A percentile compares a stretch with the other conserved stretches of the same genome.
phyloP scores from a whole-genome alignment of 2,329 filamentous ascomycete species.

The Arthroderma sp. region DNA sequence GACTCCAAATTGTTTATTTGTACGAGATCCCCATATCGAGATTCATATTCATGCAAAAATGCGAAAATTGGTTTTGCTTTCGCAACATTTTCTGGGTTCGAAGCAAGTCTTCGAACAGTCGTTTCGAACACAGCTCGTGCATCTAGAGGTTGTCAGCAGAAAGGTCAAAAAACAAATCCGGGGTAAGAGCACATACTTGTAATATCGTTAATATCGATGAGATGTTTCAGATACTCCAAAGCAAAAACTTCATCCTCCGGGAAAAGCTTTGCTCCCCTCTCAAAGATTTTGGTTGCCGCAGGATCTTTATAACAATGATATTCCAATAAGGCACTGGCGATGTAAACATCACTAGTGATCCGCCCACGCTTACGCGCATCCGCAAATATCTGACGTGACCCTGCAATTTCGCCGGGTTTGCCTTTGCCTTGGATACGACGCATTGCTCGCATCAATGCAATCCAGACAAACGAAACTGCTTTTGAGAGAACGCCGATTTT shows the following conservation, averaged over 20 bases:
- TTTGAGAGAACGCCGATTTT: constrained; percentile 68
- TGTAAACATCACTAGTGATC: constrained; percentile 87
- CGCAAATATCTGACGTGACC: constrained; percentile 76
- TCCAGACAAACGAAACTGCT: constrained; percentile 88
- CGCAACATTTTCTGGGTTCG: constrained; percentile 58
- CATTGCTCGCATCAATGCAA: constrained; percentile 85
- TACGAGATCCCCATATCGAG: constrained; percentile 79
- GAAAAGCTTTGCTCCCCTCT: constrained; percentile 84
- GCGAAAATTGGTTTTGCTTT: constrained; percentile 77
- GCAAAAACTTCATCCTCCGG: constrained; percentile 86
- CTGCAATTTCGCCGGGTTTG: constrained; percentile 55
- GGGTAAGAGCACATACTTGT: constrained; percentile 54
- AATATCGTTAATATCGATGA: constrained; percentile 82
- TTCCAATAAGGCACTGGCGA: constrained; percentile 84
- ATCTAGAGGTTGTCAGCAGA: constrained; percentile 43
- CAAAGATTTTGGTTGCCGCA: constrained; percentile 88
- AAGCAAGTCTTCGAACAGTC: constrained; percentile 67
- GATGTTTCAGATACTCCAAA: constrained; percentile 88
- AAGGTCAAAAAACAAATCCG: neutral
- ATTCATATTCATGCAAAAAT: constrained; percentile 93
- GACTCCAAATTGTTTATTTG: constrained; percentile 85
- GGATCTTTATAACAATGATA: constrained; percentile 92
- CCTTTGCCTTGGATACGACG: constrained; percentile 80
- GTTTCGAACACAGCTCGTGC: constrained; percentile 94
- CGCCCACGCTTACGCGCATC: constrained; percentile 79